Evolutionary conservation across 2,329 filamentous ascomycete species (phyloP).

Genomic region (Zasmidium citrigriseum): DNA sequence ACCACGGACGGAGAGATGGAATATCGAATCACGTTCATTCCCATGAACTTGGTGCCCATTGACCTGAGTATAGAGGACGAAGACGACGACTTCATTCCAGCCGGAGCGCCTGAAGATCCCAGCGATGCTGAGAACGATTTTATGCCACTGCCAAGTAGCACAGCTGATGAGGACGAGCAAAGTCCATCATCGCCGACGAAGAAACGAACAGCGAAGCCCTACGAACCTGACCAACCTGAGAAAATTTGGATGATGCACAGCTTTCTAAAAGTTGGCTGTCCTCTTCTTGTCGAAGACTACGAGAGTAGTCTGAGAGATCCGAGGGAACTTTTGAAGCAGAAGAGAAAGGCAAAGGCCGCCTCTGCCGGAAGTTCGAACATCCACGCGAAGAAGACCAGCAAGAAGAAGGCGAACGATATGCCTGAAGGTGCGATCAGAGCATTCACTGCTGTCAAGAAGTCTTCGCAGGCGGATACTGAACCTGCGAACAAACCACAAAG

Average conservation of each 20-base stretch:
- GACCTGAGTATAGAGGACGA: conserved; percentile 75
- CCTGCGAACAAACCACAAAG: conserved; percentile 7
- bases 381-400: conserved; percentile 19
- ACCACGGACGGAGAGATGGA: conserved; percentile 76
- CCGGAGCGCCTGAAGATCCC: conserved; percentile 34
- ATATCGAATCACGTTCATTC: conserved; percentile 75
- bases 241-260: conserved; percentile 69
- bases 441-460: conserved; percentile 18
- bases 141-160: conserved; percentile 19
- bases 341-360: conserved; percentile 25
- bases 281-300: conserved; percentile 66
- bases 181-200: conserved; percentile 42
- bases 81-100: conserved; percentile 50
- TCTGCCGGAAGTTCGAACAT: conserved; percentile 19
- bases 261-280: conserved; percentile 64
- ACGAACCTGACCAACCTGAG: conserved; percentile 67
- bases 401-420: conserved; percentile 16
- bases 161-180: conserved; percentile 32
- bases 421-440: conserved; percentile 13
- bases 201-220: conserved; percentile 50
- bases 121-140: conserved; percentile 35
- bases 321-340: conserved; percentile 28
- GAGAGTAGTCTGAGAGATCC: conserved; percentile 46
- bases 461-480: conserved; percentile 12
- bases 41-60: conserved; percentile 74